Evolutionary conservation across 1,139 yeast genomes (phyloP), one percentile per base, ranked within the genome.

Genomic region (Candida buenavistaensis): DNA sequence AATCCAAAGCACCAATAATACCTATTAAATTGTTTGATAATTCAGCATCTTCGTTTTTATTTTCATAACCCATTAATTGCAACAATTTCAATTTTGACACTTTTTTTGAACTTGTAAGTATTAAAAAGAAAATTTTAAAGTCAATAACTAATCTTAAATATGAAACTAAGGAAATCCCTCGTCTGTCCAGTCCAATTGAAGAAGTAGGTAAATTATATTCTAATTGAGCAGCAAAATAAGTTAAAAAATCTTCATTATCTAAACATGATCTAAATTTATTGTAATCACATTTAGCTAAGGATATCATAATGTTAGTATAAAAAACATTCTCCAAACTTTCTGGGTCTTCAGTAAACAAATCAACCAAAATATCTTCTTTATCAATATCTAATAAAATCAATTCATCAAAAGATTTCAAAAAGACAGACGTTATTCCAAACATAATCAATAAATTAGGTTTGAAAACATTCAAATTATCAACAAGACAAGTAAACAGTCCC

Each of bases 371-470:
- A 30, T 55, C 59, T 20, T 44, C 41, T 11, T 44, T 40, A 17
- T 50, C 53, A 6, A 47, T 35, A 16, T 50, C 52, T 9, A 48
- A 35, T 22, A 59, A 48, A 2, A 56, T 42, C 28, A 64, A 45
- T n/a, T 50, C 51, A 28, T 51, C 54, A 43, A 62, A 62, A 4
- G 70, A 64, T 34, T 55, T 52, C 10, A 55, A 36, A 10, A 61
- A 54, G 1, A 64, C 44, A 19, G 54, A 41, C 3, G 56, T 55
- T 7, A 62, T 44, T 5, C 54, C 54, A 35, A 52, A 55, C 54
- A 61, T 49, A 4, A 50, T 39, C 16, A 63, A 38, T 5, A 63
- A 39, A 30, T 50, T 52, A 3, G 56, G 38, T 31, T 47, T 47
- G 31, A 62, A 36, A 3, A 39, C 35, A 11, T 41, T 31, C n/a